phyloP scores from a whole-genome alignment of 495 filamentous ascomycete species.

The Lasiosphaeria ovina region DNA sequence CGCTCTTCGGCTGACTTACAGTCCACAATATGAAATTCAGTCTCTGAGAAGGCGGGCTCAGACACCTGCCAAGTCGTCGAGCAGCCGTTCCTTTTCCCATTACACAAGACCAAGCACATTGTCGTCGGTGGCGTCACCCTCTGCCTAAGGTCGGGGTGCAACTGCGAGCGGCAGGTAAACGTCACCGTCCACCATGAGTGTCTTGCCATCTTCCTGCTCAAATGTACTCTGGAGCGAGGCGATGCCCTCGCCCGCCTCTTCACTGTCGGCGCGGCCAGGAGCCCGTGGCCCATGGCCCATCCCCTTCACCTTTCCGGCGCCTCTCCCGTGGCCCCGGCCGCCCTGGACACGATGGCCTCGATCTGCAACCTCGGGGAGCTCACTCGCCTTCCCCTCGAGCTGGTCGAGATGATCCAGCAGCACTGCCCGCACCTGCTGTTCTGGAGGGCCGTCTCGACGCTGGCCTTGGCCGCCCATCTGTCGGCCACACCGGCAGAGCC shows the following conservation, averaged over 20 bases:
- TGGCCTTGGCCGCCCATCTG: not conserved
- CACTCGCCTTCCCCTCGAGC: not conserved
- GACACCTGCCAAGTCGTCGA: not conserved
- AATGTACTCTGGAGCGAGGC: not conserved
- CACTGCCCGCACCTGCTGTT: not conserved
- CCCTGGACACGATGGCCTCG: not conserved
- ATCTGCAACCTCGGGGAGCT: not conserved
- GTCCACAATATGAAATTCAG: no score
- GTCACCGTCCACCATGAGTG: constrained; percentile 1
- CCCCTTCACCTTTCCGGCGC: not conserved
- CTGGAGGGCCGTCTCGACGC: not conserved
- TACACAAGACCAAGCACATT: not conserved
- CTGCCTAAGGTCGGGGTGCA: not conserved
- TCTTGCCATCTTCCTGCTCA: not conserved
- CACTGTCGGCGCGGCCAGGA: not conserved
- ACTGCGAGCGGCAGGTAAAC: not conserved
- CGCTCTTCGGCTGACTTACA: not conserved
- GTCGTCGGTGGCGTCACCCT: not conserved
- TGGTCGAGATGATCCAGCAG: constrained; percentile 3
- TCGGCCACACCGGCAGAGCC: not conserved
- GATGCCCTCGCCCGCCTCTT: not conserved
- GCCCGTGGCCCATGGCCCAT: constrained; percentile 1
- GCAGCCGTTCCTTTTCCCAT: not conserved
- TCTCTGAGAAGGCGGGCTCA: no score
- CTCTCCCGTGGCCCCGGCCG: not conserved